Evolutionary conservation across 2,329 filamentous ascomycete genomes (phyloP).

Genomic region (Parafenestella ontariensis): DNA sequence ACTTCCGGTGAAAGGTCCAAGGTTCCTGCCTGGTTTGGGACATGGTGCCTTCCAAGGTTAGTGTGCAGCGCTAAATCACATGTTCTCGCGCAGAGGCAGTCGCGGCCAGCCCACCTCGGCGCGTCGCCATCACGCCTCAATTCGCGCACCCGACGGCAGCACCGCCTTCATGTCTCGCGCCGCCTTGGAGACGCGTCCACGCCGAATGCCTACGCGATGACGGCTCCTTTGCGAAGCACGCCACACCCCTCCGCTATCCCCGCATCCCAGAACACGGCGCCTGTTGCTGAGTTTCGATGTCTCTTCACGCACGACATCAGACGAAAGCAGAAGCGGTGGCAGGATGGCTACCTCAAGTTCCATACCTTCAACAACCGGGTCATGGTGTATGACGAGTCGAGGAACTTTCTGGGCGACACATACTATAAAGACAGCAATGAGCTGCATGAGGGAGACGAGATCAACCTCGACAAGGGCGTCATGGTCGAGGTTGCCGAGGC

Average conservation of each 20-base stretch:
- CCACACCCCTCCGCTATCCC: slow-evolving; percentile 47
- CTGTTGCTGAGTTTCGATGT: slow-evolving; percentile 82
- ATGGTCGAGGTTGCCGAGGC: slow-evolving; percentile 82
- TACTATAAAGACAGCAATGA: slow-evolving; percentile 76
- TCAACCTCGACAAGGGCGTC: slow-evolving; percentile 77
- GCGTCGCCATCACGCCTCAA: slow-evolving; percentile 15
- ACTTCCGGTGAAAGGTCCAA: slow-evolving; percentile 5
- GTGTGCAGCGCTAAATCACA: slow-evolving; percentile 13
- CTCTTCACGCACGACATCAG: slow-evolving; percentile 86
- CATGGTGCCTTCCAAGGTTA: neutral
- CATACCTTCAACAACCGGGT: slow-evolving; percentile 90
- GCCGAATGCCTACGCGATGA: slow-evolving; percentile 26
- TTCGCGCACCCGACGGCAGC: slow-evolving; percentile 2
- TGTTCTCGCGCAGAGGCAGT: slow-evolving; percentile 12
- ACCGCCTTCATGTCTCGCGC: slow-evolving; percentile 10
- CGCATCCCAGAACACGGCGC: slow-evolving; percentile 69
- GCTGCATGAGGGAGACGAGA: slow-evolving; percentile 82
- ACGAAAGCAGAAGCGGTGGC: slow-evolving; percentile 90
- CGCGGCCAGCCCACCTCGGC: slow-evolving; percentile 7
- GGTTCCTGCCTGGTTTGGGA: neutral
- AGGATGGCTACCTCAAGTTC: slow-evolving; percentile 86
- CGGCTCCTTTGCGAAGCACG: slow-evolving; percentile 31
- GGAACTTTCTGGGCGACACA: slow-evolving; percentile 82
- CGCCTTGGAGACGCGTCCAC: slow-evolving; percentile 14
- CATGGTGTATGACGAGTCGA: slow-evolving; percentile 86